Conservation (phyloP, 805 yeast genomes). For the Kazachstania psychrophila region DNA sequence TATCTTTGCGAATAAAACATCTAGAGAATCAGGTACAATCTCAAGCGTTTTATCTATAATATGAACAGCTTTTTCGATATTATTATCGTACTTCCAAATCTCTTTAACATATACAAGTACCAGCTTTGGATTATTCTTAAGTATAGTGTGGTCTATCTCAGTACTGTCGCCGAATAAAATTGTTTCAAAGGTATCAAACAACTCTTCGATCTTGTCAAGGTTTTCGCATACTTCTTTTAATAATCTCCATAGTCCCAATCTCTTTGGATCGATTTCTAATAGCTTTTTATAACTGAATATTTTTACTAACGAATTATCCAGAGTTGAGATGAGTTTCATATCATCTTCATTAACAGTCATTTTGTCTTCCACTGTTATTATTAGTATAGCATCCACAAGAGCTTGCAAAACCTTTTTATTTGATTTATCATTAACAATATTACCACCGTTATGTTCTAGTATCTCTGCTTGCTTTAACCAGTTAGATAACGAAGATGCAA, state of each 20-base stretch:
- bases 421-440: background rate
- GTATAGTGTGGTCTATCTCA: constrained; percentile 13
- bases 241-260: constrained; percentile 41
- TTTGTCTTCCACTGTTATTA: constrained; percentile 32
- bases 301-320: constrained; percentile 25
- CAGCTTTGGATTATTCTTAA: constrained; percentile 44
- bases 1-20: constrained; percentile 63
- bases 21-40: constrained; percentile 38
- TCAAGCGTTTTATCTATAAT: constrained; percentile 43
- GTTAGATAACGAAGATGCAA: constrained; percentile 29
- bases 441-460: constrained; percentile 39
- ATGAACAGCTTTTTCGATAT: constrained; percentile 42
- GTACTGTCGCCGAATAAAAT: constrained; percentile 33
- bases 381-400: constrained; percentile 44
- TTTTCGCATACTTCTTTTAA: constrained; percentile 33
- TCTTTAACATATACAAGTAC: constrained; percentile 69
- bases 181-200: constrained; percentile 42
- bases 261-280: constrained; percentile 39
- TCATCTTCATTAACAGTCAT: constrained; percentile 15
- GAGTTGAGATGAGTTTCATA: constrained; percentile 15
- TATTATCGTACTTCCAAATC: constrained; percentile 41
- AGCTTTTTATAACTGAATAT: constrained; percentile 36
- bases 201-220: constrained; percentile 20
- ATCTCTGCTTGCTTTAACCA: constrained; percentile 52
- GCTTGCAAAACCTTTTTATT: constrained; percentile 28